phyloP scores from a whole-genome alignment of 2,329 filamentous ascomycete genomes.

The Botrytis byssoidea region DNA sequence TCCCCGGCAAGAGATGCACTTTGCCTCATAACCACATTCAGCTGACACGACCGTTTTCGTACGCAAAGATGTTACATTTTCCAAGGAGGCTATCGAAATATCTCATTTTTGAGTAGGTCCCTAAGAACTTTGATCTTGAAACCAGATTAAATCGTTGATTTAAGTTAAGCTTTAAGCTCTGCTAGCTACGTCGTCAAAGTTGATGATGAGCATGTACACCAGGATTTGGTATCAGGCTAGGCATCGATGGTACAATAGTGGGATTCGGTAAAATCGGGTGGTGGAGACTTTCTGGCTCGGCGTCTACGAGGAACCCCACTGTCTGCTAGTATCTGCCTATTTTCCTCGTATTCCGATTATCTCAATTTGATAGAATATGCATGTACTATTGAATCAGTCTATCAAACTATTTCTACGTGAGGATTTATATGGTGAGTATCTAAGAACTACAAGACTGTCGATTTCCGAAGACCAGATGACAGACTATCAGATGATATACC shows the following conservation, averaged over 20 bases:
- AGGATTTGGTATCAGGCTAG: neutral
- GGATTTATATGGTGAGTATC: neutral
- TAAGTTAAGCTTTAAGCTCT: neutral
- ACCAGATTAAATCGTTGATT: neutral
- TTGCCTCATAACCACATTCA: neutral
- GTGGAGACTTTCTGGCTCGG: neutral
- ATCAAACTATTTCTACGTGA: neutral
- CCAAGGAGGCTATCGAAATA: neutral
- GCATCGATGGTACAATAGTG: neutral
- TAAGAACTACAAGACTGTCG: neutral
- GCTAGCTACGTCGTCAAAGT: neutral
- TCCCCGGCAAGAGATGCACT: neutral
- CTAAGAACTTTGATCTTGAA: neutral
- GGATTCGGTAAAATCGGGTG: neutral
- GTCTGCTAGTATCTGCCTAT: neutral
- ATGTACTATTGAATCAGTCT: neutral
- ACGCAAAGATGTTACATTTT: neutral
- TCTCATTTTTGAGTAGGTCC: neutral
- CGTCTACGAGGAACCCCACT: neutral
- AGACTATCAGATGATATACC: too few species aligned
- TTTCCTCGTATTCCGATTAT: neutral
- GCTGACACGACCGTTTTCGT: neutral
- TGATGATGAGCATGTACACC: neutral
- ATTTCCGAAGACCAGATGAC: neutral
- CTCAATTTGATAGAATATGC: neutral